A percentile compares a stretch with the other conserved stretches of the same genome.
These are phyloP conservation scores for Pyrenophora teres DNA, from an alignment of 2,329 filamentous ascomycete genomes.

Conservation along the genomic window DNA sequence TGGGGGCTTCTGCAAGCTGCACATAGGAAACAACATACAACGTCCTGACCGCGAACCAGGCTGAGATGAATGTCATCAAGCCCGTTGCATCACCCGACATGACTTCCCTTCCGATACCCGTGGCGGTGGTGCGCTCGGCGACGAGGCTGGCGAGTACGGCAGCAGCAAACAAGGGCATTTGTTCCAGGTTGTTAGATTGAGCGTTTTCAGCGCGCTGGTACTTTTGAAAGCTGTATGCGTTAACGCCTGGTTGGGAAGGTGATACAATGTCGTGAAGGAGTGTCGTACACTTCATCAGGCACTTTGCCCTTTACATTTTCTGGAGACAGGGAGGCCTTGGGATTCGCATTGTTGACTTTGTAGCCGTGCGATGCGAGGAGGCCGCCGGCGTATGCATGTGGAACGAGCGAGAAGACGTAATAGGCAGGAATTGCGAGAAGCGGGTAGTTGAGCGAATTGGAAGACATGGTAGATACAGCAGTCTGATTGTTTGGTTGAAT, in stretches of 20 bases:
- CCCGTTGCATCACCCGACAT: constrained; percentile 24
- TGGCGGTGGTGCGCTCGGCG: constrained; percentile 28
- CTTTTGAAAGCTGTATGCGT: constrained; percentile 22
- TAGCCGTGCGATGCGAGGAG: constrained; percentile 25
- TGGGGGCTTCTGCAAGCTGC: constrained; percentile 23
- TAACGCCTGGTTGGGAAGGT: background rate
- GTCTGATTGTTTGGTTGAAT: background rate
- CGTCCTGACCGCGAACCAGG: constrained; percentile 26
- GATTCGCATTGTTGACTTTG: constrained; percentile 34
- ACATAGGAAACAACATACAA: constrained; percentile 29
- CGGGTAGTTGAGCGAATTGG: constrained; percentile 29
- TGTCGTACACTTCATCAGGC: constrained; percentile 24
- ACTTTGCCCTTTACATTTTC: constrained; percentile 31
- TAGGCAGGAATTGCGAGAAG: constrained; percentile 36
- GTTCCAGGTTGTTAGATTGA: constrained; percentile 32
- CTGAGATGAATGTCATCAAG: constrained; percentile 23
- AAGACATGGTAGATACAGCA: constrained; percentile 16
- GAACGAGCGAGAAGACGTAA: constrained; percentile 30
- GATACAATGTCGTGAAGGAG: background rate
- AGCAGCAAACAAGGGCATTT: constrained; percentile 31
- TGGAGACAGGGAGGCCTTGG: constrained; percentile 28
- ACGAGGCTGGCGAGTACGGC: constrained; percentile 31
- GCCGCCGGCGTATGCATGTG: constrained; percentile 25
- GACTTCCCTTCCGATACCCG: constrained; percentile 14
- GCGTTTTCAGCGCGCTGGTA: constrained; percentile 37